Evolutionary conservation across 2,329 filamentous ascomycete genomes (phyloP).

Genomic region (Sarocladiaceae sp.): DNA sequence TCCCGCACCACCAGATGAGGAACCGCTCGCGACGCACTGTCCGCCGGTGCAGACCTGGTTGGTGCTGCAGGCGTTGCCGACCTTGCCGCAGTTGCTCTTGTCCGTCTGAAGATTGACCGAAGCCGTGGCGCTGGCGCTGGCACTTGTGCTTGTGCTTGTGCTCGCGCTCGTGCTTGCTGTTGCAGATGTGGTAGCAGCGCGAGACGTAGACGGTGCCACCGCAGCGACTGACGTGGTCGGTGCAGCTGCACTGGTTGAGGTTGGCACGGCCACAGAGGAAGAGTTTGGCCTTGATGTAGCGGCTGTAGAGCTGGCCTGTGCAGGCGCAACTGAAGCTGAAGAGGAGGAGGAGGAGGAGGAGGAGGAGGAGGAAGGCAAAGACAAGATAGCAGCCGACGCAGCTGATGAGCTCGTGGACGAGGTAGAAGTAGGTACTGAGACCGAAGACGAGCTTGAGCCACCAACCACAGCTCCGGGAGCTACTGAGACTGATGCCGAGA

Average conservation of each 20-base stretch:
- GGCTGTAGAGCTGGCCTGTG: not conserved
- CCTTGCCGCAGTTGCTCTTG: constrained; percentile 4
- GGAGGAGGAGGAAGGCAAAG: not conserved
- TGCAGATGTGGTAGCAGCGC: not conserved
- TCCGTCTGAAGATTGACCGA: constrained; percentile 3
- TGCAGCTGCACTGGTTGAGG: not conserved
- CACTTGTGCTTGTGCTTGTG: not conserved
- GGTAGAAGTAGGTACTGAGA: not conserved
- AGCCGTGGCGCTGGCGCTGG: not conserved
- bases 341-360: not conserved
- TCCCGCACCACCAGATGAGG: not conserved
- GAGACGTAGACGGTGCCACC: not conserved
- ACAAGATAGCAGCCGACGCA: not conserved
- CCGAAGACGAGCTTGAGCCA: not conserved
- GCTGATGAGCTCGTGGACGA: not conserved
- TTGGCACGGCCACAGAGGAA: not conserved
- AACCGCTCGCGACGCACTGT: not conserved
- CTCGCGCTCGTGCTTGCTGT: not conserved
- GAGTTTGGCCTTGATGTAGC: not conserved
- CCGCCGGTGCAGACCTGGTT: constrained; percentile 1
- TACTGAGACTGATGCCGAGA: not conserved
- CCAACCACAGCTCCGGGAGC: not conserved
- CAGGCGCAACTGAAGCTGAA: not conserved
- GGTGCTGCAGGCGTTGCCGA: not conserved
- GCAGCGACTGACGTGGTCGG: not conserved